Base-by-base conservation (phyloP, 139 green algal genomes). In the Nannochloris sp. region DNA sequence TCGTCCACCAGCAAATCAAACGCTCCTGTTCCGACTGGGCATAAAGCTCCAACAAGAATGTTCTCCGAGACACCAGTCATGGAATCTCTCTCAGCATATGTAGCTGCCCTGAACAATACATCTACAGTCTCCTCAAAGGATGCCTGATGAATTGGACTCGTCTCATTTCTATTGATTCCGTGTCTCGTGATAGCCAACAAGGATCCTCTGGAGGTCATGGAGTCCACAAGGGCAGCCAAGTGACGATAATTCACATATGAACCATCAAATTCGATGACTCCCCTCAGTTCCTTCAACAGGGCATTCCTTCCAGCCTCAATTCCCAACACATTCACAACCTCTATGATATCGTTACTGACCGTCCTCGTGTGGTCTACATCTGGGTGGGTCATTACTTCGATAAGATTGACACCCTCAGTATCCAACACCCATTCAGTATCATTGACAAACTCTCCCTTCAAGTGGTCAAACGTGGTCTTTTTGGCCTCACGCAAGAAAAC, bases 91-190 rank as follows among this genome's bases (percentile, higher is more conserved):
- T 95, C 89, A 3, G 72, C 72, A 71, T 81, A 90, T n/a, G 71
- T 76, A 2, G 82, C 79, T 5, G 88, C 90, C 48, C 91, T 82
- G 66, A 92, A 85, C 36, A 99, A 76, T 63, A 99, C 97, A 65
- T 99, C 94, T 13, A 96, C 90, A 10, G 94, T 98, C 88, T 99
- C 93, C 80, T 99, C 94, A 71, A 99, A 99, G 61, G 79, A 91
- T 70, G 85, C 95, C 61, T 95, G 88, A 73, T 92, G 88, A 56
- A 98, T 76, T 79, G 93, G 45, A 74, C 89, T 72, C 73, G 83
- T 83, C 37, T 95, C 93, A 8, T 77, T 87, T 58, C 92, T 83
- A 84, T 99, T 99, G 87, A 99, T 98, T 63, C 94, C 94, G 67
- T 99, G 93, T 33, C 94, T 83, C 4, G 92, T 98, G 85, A 99